phyloP scores from a whole-genome alignment of 2,329 filamentous ascomycete genomes.

The Thermoascus crustaceus region DNA sequence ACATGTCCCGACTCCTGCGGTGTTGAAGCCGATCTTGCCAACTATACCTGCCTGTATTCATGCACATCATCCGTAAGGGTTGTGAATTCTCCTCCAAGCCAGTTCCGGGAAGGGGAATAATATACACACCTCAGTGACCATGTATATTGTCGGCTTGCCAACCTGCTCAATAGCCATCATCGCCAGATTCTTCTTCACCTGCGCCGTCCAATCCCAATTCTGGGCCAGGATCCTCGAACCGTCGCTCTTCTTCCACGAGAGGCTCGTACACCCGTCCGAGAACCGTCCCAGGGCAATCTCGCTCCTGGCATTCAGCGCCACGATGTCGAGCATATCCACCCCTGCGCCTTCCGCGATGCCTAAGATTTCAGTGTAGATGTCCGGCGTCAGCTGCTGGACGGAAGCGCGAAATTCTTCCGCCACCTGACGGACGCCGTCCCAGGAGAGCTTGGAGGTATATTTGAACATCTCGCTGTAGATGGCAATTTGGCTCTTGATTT shows the following conservation, averaged over 20 bases:
- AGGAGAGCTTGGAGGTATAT: conserved; percentile 39
- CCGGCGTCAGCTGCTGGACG: conserved; percentile 30
- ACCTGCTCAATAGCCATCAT: conserved; percentile 39
- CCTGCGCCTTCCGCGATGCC: conserved; percentile 48
- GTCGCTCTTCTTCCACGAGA: conserved; percentile 42
- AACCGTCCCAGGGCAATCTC: conserved; percentile 52
- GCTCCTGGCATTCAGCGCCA: conserved; percentile 52
- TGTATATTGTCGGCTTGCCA: conserved; percentile 42
- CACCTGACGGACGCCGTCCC: conserved; percentile 38
- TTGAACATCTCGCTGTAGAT: conserved; percentile 44
- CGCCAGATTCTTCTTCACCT: conserved; percentile 46
- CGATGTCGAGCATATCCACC: conserved; percentile 42
- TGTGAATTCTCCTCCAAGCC: no score
- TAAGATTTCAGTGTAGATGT: conserved; percentile 38
- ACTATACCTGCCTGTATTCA: conserved; percentile 47
- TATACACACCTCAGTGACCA: conserved; percentile 43
- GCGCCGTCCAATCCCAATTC: conserved; percentile 53
- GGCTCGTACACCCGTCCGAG: conserved; percentile 50
- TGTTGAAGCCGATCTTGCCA: conserved; percentile 60
- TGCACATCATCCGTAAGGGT: conserved; percentile 40
- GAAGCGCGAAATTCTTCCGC: conserved; percentile 42
- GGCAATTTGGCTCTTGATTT: conserved; percentile 37
- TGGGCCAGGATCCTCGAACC: conserved; percentile 40
- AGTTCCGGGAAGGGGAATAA: conserved; percentile 19
- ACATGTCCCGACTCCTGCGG: conserved; percentile 48